These are phyloP conservation scores for Phytopythium helicoides DNA, from an alignment of 352 stramenopile species.

Conservation along the genomic window DNA sequence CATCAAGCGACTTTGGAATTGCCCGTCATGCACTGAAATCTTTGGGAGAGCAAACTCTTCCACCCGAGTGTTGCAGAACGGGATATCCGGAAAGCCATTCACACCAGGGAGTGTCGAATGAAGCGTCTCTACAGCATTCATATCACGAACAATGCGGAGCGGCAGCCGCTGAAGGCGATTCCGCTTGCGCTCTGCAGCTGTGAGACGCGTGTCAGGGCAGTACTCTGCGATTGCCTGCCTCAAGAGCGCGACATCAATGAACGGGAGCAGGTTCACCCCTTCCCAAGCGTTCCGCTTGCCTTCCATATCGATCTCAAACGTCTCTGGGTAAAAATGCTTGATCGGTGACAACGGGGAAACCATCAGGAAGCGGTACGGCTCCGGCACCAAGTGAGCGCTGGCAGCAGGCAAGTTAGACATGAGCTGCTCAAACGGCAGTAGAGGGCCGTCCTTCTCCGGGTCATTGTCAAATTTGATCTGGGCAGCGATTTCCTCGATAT, in stretches of 20 bases:
- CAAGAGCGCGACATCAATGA: slow-evolving; percentile 95
- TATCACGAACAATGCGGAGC: slow-evolving; percentile 88
- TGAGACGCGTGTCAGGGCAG: slow-evolving; percentile 90
- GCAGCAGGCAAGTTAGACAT: slow-evolving; percentile 96
- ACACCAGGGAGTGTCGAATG: slow-evolving; percentile 62
- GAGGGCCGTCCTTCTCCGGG: slow-evolving; percentile 58
- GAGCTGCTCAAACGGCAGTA: slow-evolving; percentile 97
- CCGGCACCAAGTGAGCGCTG: slow-evolving; percentile 94
- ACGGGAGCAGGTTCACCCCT: slow-evolving; percentile 98
- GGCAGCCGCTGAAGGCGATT: slow-evolving; percentile 81
- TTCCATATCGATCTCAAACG: slow-evolving; percentile 85
- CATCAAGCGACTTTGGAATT: slow-evolving; percentile 77
- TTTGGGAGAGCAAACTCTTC: slow-evolving; percentile 48
- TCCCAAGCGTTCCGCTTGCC: slow-evolving; percentile 97
- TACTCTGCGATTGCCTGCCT: slow-evolving; percentile 91
- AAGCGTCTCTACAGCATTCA: slow-evolving; percentile 60
- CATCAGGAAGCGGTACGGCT: slow-evolving; percentile 95
- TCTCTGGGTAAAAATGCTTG: slow-evolving; percentile 93
- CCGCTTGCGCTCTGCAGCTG: slow-evolving; percentile 84
- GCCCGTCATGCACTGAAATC: slow-evolving; percentile 38
- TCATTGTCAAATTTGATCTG: slow-evolving; percentile 88
- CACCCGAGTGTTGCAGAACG: slow-evolving; percentile 62
- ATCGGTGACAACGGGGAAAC: slow-evolving; percentile 93
- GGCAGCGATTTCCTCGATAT: slow-evolving; percentile 69
- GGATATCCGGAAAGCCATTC: slow-evolving; percentile 60